Conservation (phyloP, 2,329 filamentous ascomycete species). For the Ascocoryne sarcoides region DNA sequence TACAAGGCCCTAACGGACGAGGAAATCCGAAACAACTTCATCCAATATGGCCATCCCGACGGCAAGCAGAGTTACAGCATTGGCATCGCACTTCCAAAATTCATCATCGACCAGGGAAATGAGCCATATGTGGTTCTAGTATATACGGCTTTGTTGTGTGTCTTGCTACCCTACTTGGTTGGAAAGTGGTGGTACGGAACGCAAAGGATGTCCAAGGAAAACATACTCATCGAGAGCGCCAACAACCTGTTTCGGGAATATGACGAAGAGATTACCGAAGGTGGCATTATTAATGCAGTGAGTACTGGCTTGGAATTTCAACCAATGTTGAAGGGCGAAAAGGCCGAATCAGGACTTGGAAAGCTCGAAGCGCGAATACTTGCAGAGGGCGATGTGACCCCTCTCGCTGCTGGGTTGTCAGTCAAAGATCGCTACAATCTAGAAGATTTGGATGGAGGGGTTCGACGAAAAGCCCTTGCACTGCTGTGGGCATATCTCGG, state of each 20-base stretch:
- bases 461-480: slow-evolving; percentile 76
- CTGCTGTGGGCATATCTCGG: slow-evolving; percentile 94
- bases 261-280: slow-evolving; percentile 72
- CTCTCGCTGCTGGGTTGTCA: slow-evolving; percentile 51
- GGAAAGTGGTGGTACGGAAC: slow-evolving; percentile 99
- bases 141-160: slow-evolving; percentile 80
- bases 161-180: slow-evolving; percentile 84
- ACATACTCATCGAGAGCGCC: slow-evolving; percentile 84
- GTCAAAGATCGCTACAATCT: slow-evolving; percentile 69
- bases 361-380: slow-evolving; percentile 77
- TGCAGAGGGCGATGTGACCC: slow-evolving; percentile 44
- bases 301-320: slow-evolving; percentile 84
- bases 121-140: slow-evolving; percentile 91
- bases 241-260: slow-evolving; percentile 94
- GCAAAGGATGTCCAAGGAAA: slow-evolving; percentile 86
- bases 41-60: slow-evolving; percentile 92
- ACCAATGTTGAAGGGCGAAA: slow-evolving; percentile 64
- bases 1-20: slow-evolving; percentile 98
- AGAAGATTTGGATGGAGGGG: slow-evolving; percentile 69
- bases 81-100: slow-evolving; percentile 87
- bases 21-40: slow-evolving; percentile 92
- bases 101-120: slow-evolving; percentile 86
- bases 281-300: slow-evolving; percentile 69
- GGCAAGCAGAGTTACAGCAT: slow-evolving; percentile 98
- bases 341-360: slow-evolving; percentile 69